Conservation (phyloP, 805 yeast species). For the Candida wancherniae region DNA sequence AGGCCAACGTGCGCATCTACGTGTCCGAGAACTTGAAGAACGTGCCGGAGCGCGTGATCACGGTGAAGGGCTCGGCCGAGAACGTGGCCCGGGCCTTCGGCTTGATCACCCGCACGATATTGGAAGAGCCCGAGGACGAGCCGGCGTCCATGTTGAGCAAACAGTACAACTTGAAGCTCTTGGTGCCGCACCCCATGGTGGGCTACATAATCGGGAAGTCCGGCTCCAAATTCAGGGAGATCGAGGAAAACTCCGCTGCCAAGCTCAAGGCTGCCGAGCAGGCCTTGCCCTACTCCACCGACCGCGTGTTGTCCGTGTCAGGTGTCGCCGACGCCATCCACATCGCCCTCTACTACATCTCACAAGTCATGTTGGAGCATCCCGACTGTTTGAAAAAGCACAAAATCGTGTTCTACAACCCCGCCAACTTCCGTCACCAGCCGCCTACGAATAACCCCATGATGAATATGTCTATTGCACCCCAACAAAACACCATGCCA, state of each 20-base stretch:
- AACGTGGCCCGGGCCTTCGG: slow-evolving; percentile 81
- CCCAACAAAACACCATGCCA: slow-evolving; percentile 11
- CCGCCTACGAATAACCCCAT: slow-evolving; percentile 9
- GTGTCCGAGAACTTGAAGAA: slow-evolving; percentile 71
- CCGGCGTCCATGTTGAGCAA: slow-evolving; percentile 54
- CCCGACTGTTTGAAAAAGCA: slow-evolving; percentile 47
- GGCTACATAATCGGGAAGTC: slow-evolving; percentile 78
- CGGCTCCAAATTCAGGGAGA: slow-evolving; percentile 70
- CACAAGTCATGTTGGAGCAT: slow-evolving; percentile 62
- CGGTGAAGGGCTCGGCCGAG: slow-evolving; percentile 70
- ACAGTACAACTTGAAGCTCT: slow-evolving; percentile 52
- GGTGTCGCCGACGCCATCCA: slow-evolving; percentile 89
- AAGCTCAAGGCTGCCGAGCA: slow-evolving; percentile 67
- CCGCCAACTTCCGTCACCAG: slow-evolving; percentile 37
- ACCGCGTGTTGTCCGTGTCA: slow-evolving; percentile 60
- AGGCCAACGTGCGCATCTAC: slow-evolving; percentile 59
- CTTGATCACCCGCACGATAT: slow-evolving; percentile 58
- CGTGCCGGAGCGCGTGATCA: slow-evolving; percentile 68
- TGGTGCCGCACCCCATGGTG: slow-evolving; percentile 75
- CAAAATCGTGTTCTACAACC: slow-evolving; percentile 57
- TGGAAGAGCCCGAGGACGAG: slow-evolving; percentile 61
- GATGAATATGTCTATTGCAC: slow-evolving; percentile 22
- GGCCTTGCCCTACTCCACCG: slow-evolving; percentile 71
- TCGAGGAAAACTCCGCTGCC: slow-evolving; percentile 79
- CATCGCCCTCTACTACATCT: slow-evolving; percentile 72